Evolutionary conservation across 1,139 yeast species (phyloP).

Genomic region (Hyphopichia wangnamkhiaoensis): DNA sequence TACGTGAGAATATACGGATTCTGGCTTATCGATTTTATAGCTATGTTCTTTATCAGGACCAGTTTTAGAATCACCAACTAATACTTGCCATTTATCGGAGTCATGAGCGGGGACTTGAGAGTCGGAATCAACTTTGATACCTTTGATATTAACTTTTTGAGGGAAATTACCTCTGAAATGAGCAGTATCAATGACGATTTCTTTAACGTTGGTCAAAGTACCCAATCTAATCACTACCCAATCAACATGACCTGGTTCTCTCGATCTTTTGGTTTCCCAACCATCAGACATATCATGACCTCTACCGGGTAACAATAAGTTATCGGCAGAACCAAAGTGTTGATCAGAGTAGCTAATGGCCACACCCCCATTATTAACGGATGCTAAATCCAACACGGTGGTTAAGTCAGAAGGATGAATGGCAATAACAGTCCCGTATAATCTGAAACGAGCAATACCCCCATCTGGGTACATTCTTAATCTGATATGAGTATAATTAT

Average conservation of each 20-base stretch:
- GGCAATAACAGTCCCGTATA: conserved; percentile 80
- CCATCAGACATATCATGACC: conserved; percentile 98
- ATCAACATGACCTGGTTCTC: conserved; percentile 80
- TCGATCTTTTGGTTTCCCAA: conserved; percentile 94
- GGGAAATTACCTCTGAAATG: conserved; percentile 95
- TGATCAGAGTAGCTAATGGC: conserved; percentile 83
- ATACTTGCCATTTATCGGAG: conserved; percentile 55
- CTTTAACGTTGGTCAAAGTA: conserved; percentile 53
- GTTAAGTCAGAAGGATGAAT: conserved; percentile 50
- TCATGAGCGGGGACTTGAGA: conserved; percentile 35
- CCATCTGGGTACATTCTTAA: conserved; percentile 96
- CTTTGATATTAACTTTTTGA: conserved; percentile 68
- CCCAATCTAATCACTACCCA: conserved; percentile 88
- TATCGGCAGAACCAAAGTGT: conserved; percentile 90
- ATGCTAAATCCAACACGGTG: conserved; percentile 69
- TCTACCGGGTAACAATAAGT: conserved; percentile 85
- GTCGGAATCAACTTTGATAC: conserved; percentile 40
- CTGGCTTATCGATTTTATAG: conserved; percentile 36
- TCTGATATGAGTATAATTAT: conserved; percentile 74
- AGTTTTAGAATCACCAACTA: conserved; percentile 73
- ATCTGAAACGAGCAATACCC: conserved; percentile 91
- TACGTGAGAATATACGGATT: conserved; percentile 57
- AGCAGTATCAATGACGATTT: conserved; percentile 82
- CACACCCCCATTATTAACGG: conserved; percentile 85
- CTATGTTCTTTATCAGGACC: conserved; percentile 79